These are phyloP conservation scores for Aspergillus ostianus DNA, from an alignment of 495 filamentous ascomycete species.

Conservation along the genomic window DNA sequence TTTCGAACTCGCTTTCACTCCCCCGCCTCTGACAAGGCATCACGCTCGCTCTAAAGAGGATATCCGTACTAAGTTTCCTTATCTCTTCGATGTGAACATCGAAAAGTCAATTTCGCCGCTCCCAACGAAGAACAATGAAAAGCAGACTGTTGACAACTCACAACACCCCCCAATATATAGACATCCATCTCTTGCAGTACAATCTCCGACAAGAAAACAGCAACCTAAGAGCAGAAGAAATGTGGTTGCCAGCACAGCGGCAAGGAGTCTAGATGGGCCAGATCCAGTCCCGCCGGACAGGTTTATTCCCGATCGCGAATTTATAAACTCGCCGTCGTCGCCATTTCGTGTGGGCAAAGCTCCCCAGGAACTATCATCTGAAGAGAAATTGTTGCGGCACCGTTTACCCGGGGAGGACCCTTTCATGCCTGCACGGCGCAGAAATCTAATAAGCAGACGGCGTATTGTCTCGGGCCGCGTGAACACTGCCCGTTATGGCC, in stretches of 20 bases:
- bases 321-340: constrained; percentile 43
- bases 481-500: constrained; percentile 31
- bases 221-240: constrained; percentile 15
- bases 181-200: neutral
- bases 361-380: constrained; percentile 54
- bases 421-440: constrained; percentile 48
- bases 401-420: constrained; percentile 60
- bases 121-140: neutral
- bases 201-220: constrained; percentile 13
- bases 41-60: neutral
- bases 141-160: neutral
- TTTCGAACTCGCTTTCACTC: constrained; percentile 1
- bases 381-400: constrained; percentile 61
- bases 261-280: constrained; percentile 17
- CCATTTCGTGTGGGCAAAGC: constrained; percentile 65
- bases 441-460: constrained; percentile 19
- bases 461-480: constrained; percentile 20
- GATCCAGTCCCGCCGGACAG: constrained; percentile 54
- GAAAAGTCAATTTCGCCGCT: neutral
- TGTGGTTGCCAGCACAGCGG: constrained; percentile 1
- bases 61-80: neutral
- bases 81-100: neutral
- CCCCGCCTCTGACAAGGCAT: constrained; percentile 1
- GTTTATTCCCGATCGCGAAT: constrained; percentile 61
- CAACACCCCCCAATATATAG: neutral